These are phyloP conservation scores for Dicorynia guianensis DNA, from an alignment of 306 rosid species.

Conservation along the genomic window DNA sequence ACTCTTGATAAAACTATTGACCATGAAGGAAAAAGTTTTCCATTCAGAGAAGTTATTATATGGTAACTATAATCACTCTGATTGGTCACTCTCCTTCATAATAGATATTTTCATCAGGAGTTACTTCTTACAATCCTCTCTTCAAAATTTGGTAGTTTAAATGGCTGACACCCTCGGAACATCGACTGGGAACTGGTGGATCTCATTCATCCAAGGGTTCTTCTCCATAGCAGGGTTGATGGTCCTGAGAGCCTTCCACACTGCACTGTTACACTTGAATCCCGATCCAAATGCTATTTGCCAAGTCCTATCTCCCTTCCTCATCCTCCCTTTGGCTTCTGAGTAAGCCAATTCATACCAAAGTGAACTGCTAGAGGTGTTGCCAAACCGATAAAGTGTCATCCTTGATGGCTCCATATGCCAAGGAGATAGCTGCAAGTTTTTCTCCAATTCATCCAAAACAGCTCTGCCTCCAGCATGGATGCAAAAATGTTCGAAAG, in stretches of 20 bases:
- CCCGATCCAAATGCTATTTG: slow-evolving; percentile 96
- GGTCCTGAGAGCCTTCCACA: slow-evolving; percentile 85
- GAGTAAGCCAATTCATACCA: slow-evolving; percentile 92
- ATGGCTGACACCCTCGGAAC: slow-evolving; percentile 75
- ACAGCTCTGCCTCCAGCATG: slow-evolving; percentile 96
- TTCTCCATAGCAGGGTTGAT: slow-evolving; percentile 76
- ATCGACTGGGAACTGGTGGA: slow-evolving; percentile 72
- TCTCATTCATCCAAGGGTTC: slow-evolving; percentile 87
- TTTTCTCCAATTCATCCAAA: slow-evolving; percentile 89
- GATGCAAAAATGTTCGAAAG: slow-evolving; percentile 92
- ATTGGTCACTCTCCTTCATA: too few species aligned
- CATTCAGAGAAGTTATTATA: too few species aligned
- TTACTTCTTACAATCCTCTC: too few species aligned
- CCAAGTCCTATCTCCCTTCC: slow-evolving; percentile 91
- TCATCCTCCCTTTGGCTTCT: slow-evolving; percentile 90
- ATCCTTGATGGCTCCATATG: slow-evolving; percentile 98
- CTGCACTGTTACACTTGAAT: slow-evolving; percentile 93
- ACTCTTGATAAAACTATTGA: too few species aligned
- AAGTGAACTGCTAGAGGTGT: slow-evolving; percentile 92
- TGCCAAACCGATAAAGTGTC: slow-evolving; percentile 91
- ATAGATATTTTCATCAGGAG: too few species aligned
- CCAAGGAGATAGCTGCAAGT: slow-evolving; percentile 87
- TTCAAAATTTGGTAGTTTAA: slow-evolving; percentile 30
- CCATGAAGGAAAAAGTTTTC: too few species aligned
- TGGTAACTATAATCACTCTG: too few species aligned